Percentiles rank a stretch among this genome's conserved stretches.
Evolutionary conservation across 495 filamentous ascomycete genomes (phyloP).

Genomic region (Paragyromitra xinjiangensis): DNA sequence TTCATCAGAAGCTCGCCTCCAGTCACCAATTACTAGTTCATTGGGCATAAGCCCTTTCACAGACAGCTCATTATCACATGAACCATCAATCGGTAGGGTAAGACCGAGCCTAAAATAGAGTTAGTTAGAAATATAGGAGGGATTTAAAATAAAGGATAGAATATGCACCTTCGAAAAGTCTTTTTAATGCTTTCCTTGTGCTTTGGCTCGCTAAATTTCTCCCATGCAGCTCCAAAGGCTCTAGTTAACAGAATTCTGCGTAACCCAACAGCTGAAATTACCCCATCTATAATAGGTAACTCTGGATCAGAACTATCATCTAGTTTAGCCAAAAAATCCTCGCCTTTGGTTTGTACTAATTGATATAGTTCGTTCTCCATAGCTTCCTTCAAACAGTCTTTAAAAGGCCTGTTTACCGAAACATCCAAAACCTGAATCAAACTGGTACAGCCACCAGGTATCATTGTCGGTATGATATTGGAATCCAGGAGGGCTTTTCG

Average conservation of each 20-base stretch:
- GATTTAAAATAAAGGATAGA: too few species aligned
- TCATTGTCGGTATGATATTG: background rate
- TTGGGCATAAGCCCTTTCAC: background rate
- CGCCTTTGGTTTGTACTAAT: background rate
- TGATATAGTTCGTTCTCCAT: slow-evolving; percentile 12
- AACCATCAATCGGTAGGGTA: slow-evolving; percentile 4
- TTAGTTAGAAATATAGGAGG: too few species aligned
- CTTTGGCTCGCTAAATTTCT: too few species aligned
- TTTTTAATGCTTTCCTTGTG: too few species aligned
- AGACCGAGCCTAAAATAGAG: too few species aligned
- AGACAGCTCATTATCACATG: slow-evolving; percentile 16
- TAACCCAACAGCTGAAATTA: too few species aligned
- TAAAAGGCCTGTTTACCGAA: slow-evolving; percentile 7
- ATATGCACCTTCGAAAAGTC: background rate
- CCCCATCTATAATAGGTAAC: too few species aligned
- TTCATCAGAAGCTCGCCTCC: too few species aligned
- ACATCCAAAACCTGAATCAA: slow-evolving; percentile 27
- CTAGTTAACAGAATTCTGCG: too few species aligned
- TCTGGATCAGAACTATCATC: background rate
- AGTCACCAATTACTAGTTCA: background rate
- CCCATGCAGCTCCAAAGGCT: too few species aligned
- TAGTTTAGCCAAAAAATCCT: background rate
- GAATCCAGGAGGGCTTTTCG: background rate
- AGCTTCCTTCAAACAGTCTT: slow-evolving; percentile 6
- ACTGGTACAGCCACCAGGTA: slow-evolving; percentile 13